Base-by-base conservation (phyloP, 148 eudicot genomes). In the Vaccinium darrowii region DNA sequence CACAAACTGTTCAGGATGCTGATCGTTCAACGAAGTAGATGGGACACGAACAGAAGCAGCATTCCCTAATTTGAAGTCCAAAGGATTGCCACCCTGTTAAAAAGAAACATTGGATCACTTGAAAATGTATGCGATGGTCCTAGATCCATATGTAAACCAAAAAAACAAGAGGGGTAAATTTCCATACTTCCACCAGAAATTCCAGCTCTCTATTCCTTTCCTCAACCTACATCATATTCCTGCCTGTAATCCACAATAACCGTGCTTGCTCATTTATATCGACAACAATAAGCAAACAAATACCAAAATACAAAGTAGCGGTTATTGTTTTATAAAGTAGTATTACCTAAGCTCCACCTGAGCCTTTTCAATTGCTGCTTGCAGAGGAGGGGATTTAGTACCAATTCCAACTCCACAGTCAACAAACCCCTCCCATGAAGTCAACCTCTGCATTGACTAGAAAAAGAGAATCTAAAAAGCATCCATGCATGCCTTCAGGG, bases 361-460 rank as follows among this genome's bases (percentile, higher is more conserved):
- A 87, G 95, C 94, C 90, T 93, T 93, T 86, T 95, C 98, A 89
- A 97, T 92, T 39, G 93, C 98, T 79, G 90, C 93, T 85, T 76
- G 89, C 15, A 88, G 90, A 63, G 98, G 98, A 95, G 96, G 94
- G 84, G 93, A 87, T 89, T 86, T 92, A 77, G 87, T 88, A 80
- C 88, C 90, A 89, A 88, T 84, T 87, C 92, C 98, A 88, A 92
- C 93, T 89, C 95, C 97, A 78, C 91, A 88, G 63, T 97, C 98
- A 89, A 95, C 92, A 92, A 94, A 90, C 88, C 96, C 96, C 30
- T 82, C 98, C 98, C 99, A 97, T 97, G 93, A 94, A 95, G 92
- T 93, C 96, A 90, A 94, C 92, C 91, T 91, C 94, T 84, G 96
- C 98, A 95, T 95, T 92, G 92, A 95, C 94, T 85, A 94, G 82